Evolutionary conservation across 1,284 basidiomycete species (phyloP).

Genomic region (Phellopilus nigrolimitatus): DNA sequence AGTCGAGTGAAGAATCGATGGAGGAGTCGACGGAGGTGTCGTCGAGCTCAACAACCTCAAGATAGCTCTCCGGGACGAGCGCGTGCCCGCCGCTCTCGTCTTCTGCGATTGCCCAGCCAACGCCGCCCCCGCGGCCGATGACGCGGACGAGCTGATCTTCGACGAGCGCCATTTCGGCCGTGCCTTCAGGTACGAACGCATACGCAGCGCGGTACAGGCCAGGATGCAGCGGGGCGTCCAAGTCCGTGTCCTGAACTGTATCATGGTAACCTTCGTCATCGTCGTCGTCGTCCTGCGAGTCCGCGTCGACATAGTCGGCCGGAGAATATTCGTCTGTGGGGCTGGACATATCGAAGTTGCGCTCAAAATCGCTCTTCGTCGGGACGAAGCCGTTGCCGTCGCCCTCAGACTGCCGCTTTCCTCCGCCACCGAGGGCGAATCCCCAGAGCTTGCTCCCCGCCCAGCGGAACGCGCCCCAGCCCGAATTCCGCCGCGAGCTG

Average conservation of each 20-base stretch:
- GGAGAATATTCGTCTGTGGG: slow-evolving; percentile 32
- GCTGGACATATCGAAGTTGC: slow-evolving; percentile 40
- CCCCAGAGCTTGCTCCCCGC: slow-evolving; percentile 27
- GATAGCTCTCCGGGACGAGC: slow-evolving; percentile 64
- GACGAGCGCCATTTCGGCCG: slow-evolving; percentile 67
- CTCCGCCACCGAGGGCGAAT: slow-evolving; percentile 19
- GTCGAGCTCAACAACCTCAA: slow-evolving; percentile 46
- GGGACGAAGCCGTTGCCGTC: slow-evolving; percentile 29
- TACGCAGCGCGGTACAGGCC: slow-evolving; percentile 70
- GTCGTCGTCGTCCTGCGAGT: slow-evolving; percentile 7
- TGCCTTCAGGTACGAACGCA: slow-evolving; percentile 66
- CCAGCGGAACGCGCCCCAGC: slow-evolving; percentile 41
- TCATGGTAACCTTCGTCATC: slow-evolving; percentile 27
- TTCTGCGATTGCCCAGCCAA: slow-evolving; percentile 69
- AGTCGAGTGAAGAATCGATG: too few relatives aligned
- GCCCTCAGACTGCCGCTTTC: slow-evolving; percentile 11
- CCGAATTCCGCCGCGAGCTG: slow-evolving; percentile 28
- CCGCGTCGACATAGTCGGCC: slow-evolving; percentile 23
- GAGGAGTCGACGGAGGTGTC: slow-evolving; percentile 27
- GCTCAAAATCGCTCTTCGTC: slow-evolving; percentile 41
- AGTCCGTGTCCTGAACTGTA: slow-evolving; percentile 24
- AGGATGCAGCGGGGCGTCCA: slow-evolving; percentile 46
- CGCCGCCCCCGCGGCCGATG: slow-evolving; percentile 58
- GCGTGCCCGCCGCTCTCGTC: slow-evolving; percentile 40
- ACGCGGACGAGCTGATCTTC: slow-evolving; percentile 69